Evolutionary conservation across 179 eudicot genomes (phyloP).

Genomic region (Actinidia polygama): DNA sequence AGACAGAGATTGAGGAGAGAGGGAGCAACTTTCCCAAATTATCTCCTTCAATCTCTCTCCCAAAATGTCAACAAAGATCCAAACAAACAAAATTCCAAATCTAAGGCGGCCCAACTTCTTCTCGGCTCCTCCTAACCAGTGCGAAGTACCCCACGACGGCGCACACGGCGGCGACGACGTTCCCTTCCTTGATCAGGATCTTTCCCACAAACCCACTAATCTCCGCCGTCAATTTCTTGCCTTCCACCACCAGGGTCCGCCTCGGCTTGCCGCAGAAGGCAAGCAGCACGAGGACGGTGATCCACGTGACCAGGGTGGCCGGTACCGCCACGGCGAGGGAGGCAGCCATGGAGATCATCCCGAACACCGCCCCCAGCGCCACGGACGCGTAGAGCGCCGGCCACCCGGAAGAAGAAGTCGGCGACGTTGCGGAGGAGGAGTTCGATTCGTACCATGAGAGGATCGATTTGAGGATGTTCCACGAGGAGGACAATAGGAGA

Average conservation of each 20-base stretch:
- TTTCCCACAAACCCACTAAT: constrained; percentile 56
- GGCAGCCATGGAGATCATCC: constrained; percentile 82
- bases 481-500: constrained; percentile 60
- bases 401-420: constrained; percentile 34
- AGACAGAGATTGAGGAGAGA: neutral
- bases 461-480: constrained; percentile 66
- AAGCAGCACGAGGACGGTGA: constrained; percentile 70
- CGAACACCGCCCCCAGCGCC: constrained; percentile 70
- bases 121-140: neutral
- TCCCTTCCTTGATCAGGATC: constrained; percentile 82
- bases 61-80: neutral
- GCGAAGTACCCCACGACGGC: constrained; percentile 30
- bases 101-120: neutral
- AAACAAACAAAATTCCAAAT: neutral
- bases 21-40: constrained; percentile 7
- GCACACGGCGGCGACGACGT: constrained; percentile 85
- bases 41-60: neutral
- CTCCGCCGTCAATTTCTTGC: constrained; percentile 87
- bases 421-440: constrained; percentile 3
- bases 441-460: constrained; percentile 59
- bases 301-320: constrained; percentile 87
- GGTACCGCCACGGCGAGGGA: constrained; percentile 90
- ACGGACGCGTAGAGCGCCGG: constrained; percentile 75
- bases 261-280: constrained; percentile 66
- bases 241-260: constrained; percentile 67